These are phyloP conservation scores for Moricandia arvensis DNA, from an alignment of 345 rosid species.

Conservation along the genomic window DNA sequence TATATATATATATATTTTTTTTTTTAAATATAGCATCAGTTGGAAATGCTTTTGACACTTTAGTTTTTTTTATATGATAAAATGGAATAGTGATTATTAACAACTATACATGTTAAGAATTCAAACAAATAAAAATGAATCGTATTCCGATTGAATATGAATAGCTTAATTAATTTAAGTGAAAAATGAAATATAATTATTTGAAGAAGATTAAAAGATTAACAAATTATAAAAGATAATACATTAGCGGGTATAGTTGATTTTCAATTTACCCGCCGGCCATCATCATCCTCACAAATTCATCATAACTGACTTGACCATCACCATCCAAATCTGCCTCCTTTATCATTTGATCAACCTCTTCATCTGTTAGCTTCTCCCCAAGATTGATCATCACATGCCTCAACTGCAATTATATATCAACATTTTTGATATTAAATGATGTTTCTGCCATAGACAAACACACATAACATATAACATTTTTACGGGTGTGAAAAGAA, in stretches of 20 bases:
- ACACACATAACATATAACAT: background rate
- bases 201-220: background rate
- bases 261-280: slow-evolving; percentile 5
- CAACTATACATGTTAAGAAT: background rate
- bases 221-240: slow-evolving; percentile 7
- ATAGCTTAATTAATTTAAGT: background rate
- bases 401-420: slow-evolving; percentile 54
- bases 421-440: background rate
- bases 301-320: slow-evolving; percentile 86
- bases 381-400: slow-evolving; percentile 94
- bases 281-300: slow-evolving; percentile 83
- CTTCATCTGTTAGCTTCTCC: slow-evolving; percentile 84
- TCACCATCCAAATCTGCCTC: slow-evolving; percentile 97
- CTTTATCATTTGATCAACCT: slow-evolving; percentile 78
- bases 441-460: background rate
- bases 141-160: background rate
- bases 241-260: slow-evolving; percentile 3
- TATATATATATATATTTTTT: too few relatives aligned
- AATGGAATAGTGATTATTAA: background rate
- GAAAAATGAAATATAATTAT: slow-evolving; percentile 11
- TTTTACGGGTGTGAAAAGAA: slow-evolving; percentile 12
- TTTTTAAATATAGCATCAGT: too few relatives aligned
- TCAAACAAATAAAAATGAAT: background rate
- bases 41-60: too few relatives aligned
- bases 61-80: too few relatives aligned